Base-by-base conservation (phyloP, 108 stramenopile genomes). In the Fragilariopsis cylindrus region DNA sequence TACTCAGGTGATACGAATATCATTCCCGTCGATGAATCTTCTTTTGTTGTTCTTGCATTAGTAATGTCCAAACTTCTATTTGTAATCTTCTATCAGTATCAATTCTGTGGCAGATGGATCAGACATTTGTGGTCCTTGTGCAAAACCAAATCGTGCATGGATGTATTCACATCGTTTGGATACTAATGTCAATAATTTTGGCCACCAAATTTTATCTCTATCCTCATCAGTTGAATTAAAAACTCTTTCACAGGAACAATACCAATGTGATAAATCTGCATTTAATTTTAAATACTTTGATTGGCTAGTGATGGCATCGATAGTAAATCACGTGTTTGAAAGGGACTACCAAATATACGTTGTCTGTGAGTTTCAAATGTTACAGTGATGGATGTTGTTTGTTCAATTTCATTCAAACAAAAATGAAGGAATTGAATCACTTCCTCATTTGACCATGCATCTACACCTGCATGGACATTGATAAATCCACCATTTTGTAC, bases 321-420 rank as follows among this genome's bases (percentile, higher is more conserved):
- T 48, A 76, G 63, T 18, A 76, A 30, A 15, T 69, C 68, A 60
- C 76, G 15, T 16, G 76, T 70, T 48, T 76, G 76, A 40, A 76
- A 76, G 76, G 62, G 73, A 60, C 50, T 70, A 11, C 69, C 57
- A 62, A 76, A 76, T n/a, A 76, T 39, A n/a, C 76, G 68, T 50
- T 76, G 76, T 40, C 76, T 19, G 46, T 76, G 76, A 7, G 76
- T 76, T 49, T 76, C 76, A 63, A 76, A 70, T 1, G 48, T 60
- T 2, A 76, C 69, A 19, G 48, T 62, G 39, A 70, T 44, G 11
- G 44, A 42, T 50, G 41, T 9, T 3, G 12, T 63, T 62, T 69
- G 48, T 47, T 76, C 69, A 55, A 70, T 76, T 55, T 65, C 65
- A 7, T 53, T 39, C 1, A 76, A 46, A 19, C 60, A 48, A 57